Evolutionary conservation across 768 basidiomycete genomes (phyloP).

Genomic region (Russula sp.): DNA sequence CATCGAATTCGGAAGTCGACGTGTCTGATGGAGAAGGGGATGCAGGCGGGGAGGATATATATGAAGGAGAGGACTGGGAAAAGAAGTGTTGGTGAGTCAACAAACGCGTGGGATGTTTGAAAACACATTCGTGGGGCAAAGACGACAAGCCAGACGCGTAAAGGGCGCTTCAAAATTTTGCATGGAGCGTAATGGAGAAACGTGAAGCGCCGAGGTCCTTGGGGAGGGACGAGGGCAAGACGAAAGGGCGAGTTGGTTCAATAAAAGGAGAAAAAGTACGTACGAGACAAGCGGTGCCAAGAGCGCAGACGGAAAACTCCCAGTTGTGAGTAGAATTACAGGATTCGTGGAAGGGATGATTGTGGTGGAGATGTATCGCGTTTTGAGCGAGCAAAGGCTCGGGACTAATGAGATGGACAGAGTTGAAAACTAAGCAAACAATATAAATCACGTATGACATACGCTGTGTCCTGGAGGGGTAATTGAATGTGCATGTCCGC

Average conservation of each 20-base stretch:
- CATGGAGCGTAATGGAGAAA: not conserved
- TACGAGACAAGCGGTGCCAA: not conserved
- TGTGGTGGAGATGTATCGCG: not conserved
- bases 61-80: constrained; percentile 4
- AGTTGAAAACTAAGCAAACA: not conserved
- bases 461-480: constrained; percentile 10
- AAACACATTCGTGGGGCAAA: not conserved
- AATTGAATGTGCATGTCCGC: constrained; percentile 11
- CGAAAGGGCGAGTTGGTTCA: too few relatives aligned
- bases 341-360: not conserved
- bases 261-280: not conserved
- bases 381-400: not conserved
- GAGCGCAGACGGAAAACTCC: not conserved
- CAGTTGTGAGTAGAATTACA: not conserved
- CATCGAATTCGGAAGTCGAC: constrained; percentile 4
- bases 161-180: not conserved
- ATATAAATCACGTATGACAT: constrained; percentile 7
- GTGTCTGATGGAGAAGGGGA: not conserved
- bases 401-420: not conserved
- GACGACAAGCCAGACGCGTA: not conserved
- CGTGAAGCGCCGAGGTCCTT: not conserved
- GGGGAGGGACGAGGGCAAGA: not conserved
- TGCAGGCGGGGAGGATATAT: not conserved
- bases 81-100: not conserved
- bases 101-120: not conserved